These are phyloP conservation scores for Hypholoma fasciculare DNA, from an alignment of 768 basidiomycete genomes.

Conservation along the genomic window DNA sequence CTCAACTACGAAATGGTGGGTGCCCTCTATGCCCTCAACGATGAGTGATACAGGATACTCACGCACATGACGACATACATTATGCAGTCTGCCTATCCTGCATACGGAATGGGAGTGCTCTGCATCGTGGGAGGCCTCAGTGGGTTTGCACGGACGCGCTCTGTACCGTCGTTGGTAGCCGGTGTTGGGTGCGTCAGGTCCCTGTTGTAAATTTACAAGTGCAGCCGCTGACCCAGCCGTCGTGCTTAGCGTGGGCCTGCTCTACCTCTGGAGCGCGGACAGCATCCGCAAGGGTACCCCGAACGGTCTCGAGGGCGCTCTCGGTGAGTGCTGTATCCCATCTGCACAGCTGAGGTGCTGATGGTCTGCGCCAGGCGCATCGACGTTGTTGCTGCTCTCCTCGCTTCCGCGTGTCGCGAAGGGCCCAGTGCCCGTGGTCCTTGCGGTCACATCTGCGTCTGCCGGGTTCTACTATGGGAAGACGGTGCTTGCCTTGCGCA, in stretches of 20 bases:
- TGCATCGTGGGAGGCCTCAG: conserved; percentile 78
- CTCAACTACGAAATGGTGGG: conserved; percentile 9
- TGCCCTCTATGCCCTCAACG: not conserved
- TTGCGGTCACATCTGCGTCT: conserved; percentile 61
- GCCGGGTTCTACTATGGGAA: conserved; percentile 71
- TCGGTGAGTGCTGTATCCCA: conserved; percentile 47
- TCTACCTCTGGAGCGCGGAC: conserved; percentile 81
- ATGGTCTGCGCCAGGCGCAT: conserved; percentile 57
- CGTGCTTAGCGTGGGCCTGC: conserved; percentile 56
- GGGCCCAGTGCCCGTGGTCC: conserved; percentile 68
- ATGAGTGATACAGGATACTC: not conserved
- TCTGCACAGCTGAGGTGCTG: not conserved
- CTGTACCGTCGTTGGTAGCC: conserved; percentile 81
- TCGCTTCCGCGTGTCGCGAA: conserved; percentile 72
- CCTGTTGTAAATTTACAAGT: not conserved
- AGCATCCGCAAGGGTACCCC: conserved; percentile 69
- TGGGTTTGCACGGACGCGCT: conserved; percentile 71
- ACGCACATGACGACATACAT: not conserved
- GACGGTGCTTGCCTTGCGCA: conserved; percentile 45
- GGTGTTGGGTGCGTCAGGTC: conserved; percentile 62
- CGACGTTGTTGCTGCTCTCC: conserved; percentile 70
- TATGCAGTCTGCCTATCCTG: conserved; percentile 75
- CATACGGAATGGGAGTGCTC: conserved; percentile 73
- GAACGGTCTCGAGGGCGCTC: conserved; percentile 77
- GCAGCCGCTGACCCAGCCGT: not conserved